phyloP scores from a whole-genome alignment of 176 grass and related monocot species.

The Raddia guianensis region DNA sequence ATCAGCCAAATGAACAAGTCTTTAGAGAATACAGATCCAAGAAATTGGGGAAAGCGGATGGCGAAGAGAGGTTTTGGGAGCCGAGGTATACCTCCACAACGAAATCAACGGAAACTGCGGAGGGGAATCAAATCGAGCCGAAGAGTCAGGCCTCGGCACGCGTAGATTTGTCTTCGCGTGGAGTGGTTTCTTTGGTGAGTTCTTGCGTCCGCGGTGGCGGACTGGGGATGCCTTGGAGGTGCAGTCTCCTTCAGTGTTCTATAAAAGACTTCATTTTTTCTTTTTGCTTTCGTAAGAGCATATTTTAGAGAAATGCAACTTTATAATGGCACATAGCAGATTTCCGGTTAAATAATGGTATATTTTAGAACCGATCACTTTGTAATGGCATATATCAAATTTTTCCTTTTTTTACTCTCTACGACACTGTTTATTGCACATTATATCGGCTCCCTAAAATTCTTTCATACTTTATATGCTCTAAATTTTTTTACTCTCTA shows the following conservation, averaged over 20 bases:
- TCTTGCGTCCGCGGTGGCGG: conserved; percentile 18
- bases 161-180: conserved; percentile 37
- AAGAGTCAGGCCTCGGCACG: conserved; percentile 1
- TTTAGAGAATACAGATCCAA: conserved; percentile 11
- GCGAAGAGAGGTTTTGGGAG: background rate
- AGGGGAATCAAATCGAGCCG: conserved; percentile 35
- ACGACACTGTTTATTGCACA: too few relatives aligned
- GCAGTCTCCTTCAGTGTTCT: conserved; percentile 21
- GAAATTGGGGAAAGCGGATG: background rate
- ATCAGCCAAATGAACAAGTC: background rate
- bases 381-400: too few relatives aligned
- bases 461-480: too few relatives aligned
- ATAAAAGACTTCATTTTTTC: background rate
- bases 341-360: too few relatives aligned
- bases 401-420: too few relatives aligned
- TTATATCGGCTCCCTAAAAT: too few relatives aligned
- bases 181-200: conserved; percentile 9
- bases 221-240: conserved; percentile 24
- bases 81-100: conserved; percentile 21
- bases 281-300: too few relatives aligned
- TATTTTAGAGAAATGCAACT: too few relatives aligned
- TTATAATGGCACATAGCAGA: too few relatives aligned
- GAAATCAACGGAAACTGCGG: conserved; percentile 11
- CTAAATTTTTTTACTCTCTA: too few relatives aligned
- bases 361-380: too few relatives aligned